phyloP scores from a whole-genome alignment of 2,329 filamentous ascomycete species.

The Didymella keratinophila region DNA sequence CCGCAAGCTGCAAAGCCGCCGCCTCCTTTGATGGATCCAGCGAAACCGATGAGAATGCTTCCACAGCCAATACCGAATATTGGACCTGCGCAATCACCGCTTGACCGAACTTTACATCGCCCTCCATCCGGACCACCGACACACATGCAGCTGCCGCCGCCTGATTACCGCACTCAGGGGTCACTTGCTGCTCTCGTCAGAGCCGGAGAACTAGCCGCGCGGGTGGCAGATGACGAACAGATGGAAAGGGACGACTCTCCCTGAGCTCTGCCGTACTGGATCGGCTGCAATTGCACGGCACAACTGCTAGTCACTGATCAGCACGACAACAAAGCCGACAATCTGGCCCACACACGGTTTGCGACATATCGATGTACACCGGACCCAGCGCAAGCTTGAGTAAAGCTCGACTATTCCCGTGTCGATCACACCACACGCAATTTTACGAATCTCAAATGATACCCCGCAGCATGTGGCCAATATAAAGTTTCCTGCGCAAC shows the following conservation, averaged over 20 bases:
- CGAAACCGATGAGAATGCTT: conserved; percentile 47
- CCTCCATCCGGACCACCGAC: conserved; percentile 16
- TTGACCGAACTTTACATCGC: conserved; percentile 38
- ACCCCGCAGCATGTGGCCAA: conserved; percentile 14
- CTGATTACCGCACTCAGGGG: conserved; percentile 45
- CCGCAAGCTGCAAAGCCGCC: conserved; percentile 20
- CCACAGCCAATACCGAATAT: conserved; percentile 49
- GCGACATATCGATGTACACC: neutral
- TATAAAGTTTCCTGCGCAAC: neutral
- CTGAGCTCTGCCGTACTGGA: conserved; percentile 17
- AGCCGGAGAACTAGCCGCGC: conserved; percentile 48
- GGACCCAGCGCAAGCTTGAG: neutral
- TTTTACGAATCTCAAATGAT: conserved; percentile 16
- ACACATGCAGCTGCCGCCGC: conserved; percentile 30
- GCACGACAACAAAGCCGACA: neutral
- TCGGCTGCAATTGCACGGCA: neutral
- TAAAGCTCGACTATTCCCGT: neutral
- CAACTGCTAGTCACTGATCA: neutral
- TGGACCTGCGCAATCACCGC: conserved; percentile 38
- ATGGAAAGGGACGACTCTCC: conserved; percentile 29
- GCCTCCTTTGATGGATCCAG: conserved; percentile 38
- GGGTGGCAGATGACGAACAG: conserved; percentile 40
- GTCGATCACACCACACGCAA: conserved; percentile 1
- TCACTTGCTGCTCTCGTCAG: conserved; percentile 49
- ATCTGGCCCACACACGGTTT: neutral